These are phyloP conservation scores for Gloeophyllum trabeum DNA, from an alignment of 768 basidiomycete genomes.

Conservation along the genomic window DNA sequence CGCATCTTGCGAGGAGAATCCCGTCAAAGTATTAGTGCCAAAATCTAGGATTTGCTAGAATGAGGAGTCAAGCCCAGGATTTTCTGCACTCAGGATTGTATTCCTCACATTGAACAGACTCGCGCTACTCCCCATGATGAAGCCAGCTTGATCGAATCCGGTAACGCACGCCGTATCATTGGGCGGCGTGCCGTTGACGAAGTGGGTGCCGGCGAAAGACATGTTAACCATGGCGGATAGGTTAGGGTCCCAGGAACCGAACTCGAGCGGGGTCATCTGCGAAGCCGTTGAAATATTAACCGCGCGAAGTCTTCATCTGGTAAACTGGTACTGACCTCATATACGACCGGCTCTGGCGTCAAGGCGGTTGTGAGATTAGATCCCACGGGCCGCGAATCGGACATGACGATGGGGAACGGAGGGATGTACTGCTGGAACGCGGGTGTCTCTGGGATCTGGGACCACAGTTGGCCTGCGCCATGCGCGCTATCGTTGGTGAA, in stretches of 20 bases:
- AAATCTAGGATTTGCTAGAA: constrained; percentile 39
- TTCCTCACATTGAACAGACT: constrained; percentile 49
- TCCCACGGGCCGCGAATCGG: constrained; percentile 39
- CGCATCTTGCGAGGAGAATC: constrained; percentile 24
- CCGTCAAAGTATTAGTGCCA: constrained; percentile 26
- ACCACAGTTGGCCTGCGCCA: constrained; percentile 68
- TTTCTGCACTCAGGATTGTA: not conserved
- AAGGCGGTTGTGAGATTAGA: constrained; percentile 30
- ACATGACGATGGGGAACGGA: constrained; percentile 60
- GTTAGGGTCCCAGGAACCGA: constrained; percentile 65
- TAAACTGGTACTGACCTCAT: constrained; percentile 48
- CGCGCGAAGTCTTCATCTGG: constrained; percentile 3
- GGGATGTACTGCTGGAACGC: constrained; percentile 35
- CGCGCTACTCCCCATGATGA: constrained; percentile 67
- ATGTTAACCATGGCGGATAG: constrained; percentile 62
- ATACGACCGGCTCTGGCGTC: constrained; percentile 34
- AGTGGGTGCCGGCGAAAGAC: constrained; percentile 50
- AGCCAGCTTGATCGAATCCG: constrained; percentile 66
- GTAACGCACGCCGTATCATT: constrained; percentile 53
- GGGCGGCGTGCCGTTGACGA: constrained; percentile 41
- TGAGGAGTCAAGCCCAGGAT: not conserved
- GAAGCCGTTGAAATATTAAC: constrained; percentile 3
- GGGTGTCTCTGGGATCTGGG: constrained; percentile 36
- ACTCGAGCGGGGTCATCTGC: constrained; percentile 52
- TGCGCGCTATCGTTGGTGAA: constrained; percentile 48